Conservation (phyloP, 2,329 filamentous ascomycete species). For the Teratosphaeriaceae sp. region DNA sequence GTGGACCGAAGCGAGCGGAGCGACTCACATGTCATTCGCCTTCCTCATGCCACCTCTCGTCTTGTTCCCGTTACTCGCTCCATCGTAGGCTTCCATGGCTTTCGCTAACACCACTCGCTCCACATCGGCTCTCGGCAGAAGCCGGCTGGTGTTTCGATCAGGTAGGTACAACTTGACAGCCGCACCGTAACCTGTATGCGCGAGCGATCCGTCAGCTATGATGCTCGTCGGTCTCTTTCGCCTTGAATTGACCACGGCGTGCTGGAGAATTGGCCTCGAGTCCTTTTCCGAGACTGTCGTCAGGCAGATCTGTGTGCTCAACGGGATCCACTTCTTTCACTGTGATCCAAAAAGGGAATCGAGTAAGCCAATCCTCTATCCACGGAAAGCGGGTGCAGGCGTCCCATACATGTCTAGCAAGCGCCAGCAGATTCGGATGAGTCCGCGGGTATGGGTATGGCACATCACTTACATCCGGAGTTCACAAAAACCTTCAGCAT, state of each 20-base stretch:
- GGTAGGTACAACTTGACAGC: slow-evolving; percentile 53
- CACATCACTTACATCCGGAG: slow-evolving; percentile 26
- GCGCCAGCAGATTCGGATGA: background rate
- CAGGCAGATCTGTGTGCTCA: slow-evolving; percentile 16
- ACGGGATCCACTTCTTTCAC: slow-evolving; percentile 20
- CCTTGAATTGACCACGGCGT: slow-evolving; percentile 8
- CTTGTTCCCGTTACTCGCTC: slow-evolving; percentile 73
- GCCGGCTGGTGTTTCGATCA: slow-evolving; percentile 40
- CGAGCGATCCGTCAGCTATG: slow-evolving; percentile 15
- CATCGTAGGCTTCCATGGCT: slow-evolving; percentile 68
- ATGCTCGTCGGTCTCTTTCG: background rate
- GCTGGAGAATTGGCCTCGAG: slow-evolving; percentile 17
- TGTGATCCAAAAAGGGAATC: slow-evolving; percentile 6
- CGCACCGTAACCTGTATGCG: slow-evolving; percentile 51
- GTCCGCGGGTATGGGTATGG: too few species aligned
- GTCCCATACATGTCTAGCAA: background rate
- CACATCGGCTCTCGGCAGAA: slow-evolving; percentile 46
- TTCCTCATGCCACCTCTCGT: slow-evolving; percentile 70
- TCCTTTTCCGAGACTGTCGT: slow-evolving; percentile 11
- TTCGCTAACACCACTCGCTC: slow-evolving; percentile 56
- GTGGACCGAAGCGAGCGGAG: too few species aligned
- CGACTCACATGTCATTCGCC: slow-evolving; percentile 67
- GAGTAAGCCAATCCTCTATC: slow-evolving; percentile 1
- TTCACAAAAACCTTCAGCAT: slow-evolving; percentile 61
- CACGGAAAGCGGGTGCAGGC: background rate